Conservation (phyloP, 2,329 filamentous ascomycete species). For the Ceratocystis lukuohia region DNA sequence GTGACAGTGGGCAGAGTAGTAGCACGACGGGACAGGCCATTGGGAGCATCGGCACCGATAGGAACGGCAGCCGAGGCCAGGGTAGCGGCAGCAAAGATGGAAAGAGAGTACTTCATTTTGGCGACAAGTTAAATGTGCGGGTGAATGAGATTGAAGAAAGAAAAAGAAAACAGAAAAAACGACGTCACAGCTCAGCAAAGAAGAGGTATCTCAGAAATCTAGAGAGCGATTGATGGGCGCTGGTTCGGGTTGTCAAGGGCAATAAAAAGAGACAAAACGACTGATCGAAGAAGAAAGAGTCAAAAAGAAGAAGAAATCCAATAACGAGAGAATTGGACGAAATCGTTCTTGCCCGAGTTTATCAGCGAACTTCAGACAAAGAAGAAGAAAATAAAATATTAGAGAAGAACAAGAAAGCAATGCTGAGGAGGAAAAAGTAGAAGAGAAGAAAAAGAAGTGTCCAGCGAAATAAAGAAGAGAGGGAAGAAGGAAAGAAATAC, state of each 20-base stretch:
- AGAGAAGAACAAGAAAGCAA: slow-evolving; percentile 22
- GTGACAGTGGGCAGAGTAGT: slow-evolving; percentile 37
- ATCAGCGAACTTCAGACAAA: not conserved
- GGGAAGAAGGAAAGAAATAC: slow-evolving; percentile 13
- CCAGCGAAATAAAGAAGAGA: slow-evolving; percentile 9
- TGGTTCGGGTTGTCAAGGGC: not conserved
- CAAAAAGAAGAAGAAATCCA: slow-evolving; percentile 25
- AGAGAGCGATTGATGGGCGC: slow-evolving; percentile 15
- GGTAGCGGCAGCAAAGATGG: slow-evolving; percentile 32
- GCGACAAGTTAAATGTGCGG: slow-evolving; percentile 11
- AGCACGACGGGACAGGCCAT: slow-evolving; percentile 37
- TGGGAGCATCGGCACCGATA: slow-evolving; percentile 38
- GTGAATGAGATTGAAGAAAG: not conserved
- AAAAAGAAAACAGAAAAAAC: slow-evolving; percentile 7
- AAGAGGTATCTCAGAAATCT: slow-evolving; percentile 13
- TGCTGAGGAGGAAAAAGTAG: slow-evolving; percentile 26
- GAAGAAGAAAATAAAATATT: slow-evolving; percentile 1
- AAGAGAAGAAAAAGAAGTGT: slow-evolving; percentile 20
- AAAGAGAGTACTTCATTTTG: slow-evolving; percentile 18
- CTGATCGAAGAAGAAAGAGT: slow-evolving; percentile 13
- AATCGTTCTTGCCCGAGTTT: slow-evolving; percentile 17
- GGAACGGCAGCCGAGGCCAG: slow-evolving; percentile 34
- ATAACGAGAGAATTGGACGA: slow-evolving; percentile 29
- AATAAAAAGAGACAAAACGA: not conserved
- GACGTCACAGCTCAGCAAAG: slow-evolving; percentile 19